Evolutionary conservation across 352 stramenopile genomes (phyloP).

Genomic region (Phytopythium kandeliae): DNA sequence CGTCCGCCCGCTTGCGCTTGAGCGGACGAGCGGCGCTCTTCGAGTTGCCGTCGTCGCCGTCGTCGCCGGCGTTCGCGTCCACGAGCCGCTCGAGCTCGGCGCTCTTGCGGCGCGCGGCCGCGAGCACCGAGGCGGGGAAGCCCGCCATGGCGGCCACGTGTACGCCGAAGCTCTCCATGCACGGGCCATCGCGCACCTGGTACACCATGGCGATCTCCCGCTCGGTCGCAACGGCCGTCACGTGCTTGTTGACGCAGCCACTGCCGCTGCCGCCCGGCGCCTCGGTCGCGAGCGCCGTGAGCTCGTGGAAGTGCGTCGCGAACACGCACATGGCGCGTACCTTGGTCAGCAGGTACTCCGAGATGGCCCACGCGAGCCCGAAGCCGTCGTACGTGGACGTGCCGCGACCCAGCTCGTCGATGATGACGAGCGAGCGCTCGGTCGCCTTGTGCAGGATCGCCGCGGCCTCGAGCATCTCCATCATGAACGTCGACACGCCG

Average conservation of each 20-base stretch:
- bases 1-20: constrained; percentile 3
- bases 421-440: constrained; percentile 95
- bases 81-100: constrained; percentile 90
- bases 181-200: constrained; percentile 92
- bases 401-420: constrained; percentile 98
- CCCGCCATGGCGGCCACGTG: constrained; percentile 97
- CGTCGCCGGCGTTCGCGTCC: constrained; percentile 20
- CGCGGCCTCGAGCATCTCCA: constrained; percentile 99
- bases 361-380: constrained; percentile 96
- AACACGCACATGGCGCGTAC: constrained; percentile 89
- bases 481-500: constrained; percentile 99
- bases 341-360: constrained; percentile 94
- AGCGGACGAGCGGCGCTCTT: neutral
- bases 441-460: constrained; percentile 95
- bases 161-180: constrained; percentile 98
- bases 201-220: constrained; percentile 90
- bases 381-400: constrained; percentile 98
- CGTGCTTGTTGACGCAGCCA: constrained; percentile 94
- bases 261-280: constrained; percentile 13
- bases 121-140: constrained; percentile 92
- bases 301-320: constrained; percentile 99
- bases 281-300: constrained; percentile 91
- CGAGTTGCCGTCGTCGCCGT: neutral
- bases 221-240: constrained; percentile 86
- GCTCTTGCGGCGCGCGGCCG: constrained; percentile 92